phyloP scores from a whole-genome alignment of 1,139 yeast genomes.

The Meyerozyma athensensis region DNA sequence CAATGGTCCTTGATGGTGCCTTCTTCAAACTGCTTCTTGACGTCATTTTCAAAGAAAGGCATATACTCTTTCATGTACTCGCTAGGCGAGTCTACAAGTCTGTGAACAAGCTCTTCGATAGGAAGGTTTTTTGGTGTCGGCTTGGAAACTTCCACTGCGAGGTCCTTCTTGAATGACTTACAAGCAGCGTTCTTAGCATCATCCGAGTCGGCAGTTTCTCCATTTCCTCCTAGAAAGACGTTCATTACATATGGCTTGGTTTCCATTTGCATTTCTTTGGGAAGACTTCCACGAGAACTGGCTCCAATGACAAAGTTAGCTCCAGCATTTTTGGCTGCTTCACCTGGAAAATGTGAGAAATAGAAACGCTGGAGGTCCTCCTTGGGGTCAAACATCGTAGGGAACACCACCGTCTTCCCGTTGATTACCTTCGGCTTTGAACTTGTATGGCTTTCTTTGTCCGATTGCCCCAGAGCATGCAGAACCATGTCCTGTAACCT shows the following conservation, averaged over 20 bases:
- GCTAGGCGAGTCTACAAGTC: not conserved
- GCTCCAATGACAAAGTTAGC: not conserved
- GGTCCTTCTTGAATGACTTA: not conserved
- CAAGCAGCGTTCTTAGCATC: not conserved
- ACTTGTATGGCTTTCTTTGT: too few relatives aligned
- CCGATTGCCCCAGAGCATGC: slow-evolving; percentile 8
- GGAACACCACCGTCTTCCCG: not conserved
- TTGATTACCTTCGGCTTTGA: slow-evolving; percentile 10
- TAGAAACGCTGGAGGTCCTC: not conserved
- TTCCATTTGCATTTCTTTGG: not conserved
- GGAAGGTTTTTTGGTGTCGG: not conserved
- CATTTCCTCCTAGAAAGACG: slow-evolving; percentile 3
- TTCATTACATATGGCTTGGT: not conserved
- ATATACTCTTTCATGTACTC: not conserved
- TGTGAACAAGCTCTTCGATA: not conserved
- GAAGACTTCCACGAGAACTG: not conserved
- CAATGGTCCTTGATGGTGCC: slow-evolving; percentile 15
- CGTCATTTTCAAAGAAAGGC: slow-evolving; percentile 6
- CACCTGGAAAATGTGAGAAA: not conserved
- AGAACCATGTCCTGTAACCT: slow-evolving; percentile 7
- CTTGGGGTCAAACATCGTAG: not conserved
- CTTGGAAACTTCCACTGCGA: not conserved
- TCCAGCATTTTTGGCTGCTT: not conserved
- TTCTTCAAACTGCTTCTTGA: slow-evolving; percentile 16
- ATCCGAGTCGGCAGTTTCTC: not conserved